These are phyloP conservation scores for Sporothrix euskadiensis DNA, from an alignment of 2,329 filamentous ascomycete genomes.

Conservation along the genomic window DNA sequence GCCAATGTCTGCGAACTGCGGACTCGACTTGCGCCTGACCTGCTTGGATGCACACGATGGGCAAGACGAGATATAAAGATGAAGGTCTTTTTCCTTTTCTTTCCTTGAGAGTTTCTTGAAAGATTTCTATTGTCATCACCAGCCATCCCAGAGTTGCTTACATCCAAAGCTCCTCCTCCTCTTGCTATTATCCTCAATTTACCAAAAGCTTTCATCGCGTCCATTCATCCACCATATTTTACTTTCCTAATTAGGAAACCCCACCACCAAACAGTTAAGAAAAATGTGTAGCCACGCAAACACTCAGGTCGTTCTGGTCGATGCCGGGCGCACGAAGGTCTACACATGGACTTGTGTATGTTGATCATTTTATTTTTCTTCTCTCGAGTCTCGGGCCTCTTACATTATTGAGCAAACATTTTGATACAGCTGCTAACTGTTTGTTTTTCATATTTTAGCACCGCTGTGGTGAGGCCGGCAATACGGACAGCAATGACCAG, in stretches of 20 bases:
- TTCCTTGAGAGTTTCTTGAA: not conserved
- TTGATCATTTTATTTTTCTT: not conserved
- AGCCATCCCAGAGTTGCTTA: not conserved
- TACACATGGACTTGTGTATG: conserved; percentile 2
- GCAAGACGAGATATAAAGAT: not conserved
- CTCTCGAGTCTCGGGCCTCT: not conserved
- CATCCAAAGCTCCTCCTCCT: not conserved
- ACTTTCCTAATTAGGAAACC: not conserved
- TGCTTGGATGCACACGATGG: not conserved
- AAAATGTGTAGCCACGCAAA: not conserved
- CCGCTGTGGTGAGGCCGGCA: not conserved
- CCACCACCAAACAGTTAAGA: not conserved
- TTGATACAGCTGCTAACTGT: not conserved
- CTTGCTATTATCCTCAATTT: not conserved
- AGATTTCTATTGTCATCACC: not conserved
- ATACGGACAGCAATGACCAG: not conserved
- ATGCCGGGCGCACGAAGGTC: not conserved
- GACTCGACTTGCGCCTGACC: conserved; percentile 4
- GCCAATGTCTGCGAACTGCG: conserved; percentile 1
- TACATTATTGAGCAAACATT: not conserved
- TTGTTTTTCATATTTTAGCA: not conserved
- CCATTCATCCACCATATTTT: not conserved
- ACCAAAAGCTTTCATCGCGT: not conserved
- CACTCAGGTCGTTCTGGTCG: not conserved
- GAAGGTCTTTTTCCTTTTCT: not conserved